Conservation (phyloP, 2,329 filamentous ascomycete species). For the Fusarium dlaminii region DNA sequence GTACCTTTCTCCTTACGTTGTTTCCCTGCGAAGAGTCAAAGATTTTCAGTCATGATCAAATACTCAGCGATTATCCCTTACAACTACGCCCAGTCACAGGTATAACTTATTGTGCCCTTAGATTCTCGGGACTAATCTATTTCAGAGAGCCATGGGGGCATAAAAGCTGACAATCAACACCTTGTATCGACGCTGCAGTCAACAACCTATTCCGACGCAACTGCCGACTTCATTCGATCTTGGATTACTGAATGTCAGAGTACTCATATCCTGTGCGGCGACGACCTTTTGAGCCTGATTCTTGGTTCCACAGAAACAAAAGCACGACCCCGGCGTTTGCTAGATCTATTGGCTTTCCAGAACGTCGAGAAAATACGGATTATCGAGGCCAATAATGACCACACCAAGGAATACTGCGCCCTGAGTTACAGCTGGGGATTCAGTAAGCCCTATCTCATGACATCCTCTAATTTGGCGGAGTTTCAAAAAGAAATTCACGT, state of each 20-base stretch:
- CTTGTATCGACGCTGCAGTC: not conserved
- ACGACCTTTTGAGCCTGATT: not conserved
- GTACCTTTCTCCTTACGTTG: not conserved
- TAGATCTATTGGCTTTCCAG: not conserved
- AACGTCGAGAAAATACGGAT: not conserved
- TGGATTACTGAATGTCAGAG: not conserved
- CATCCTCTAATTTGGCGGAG: not conserved
- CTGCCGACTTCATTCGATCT: not conserved
- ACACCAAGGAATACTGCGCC: not conserved
- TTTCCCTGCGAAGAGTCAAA: not conserved
- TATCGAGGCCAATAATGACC: not conserved
- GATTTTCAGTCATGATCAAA: not conserved
- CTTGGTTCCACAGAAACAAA: not conserved
- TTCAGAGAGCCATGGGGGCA: not conserved
- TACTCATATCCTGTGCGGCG: not conserved
- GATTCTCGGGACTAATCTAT: not conserved
- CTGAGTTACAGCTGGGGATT: conserved; percentile 1
- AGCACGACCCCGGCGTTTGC: not conserved
- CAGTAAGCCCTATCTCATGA: not conserved
- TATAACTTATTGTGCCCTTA: not conserved
- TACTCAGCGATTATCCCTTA: not conserved
- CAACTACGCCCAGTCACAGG: not conserved
- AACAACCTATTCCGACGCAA: not conserved
- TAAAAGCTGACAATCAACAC: not conserved
- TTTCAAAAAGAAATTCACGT: not conserved